A percentile compares a stretch with the other conserved stretches of the same genome.
These are phyloP conservation scores for Lecanicillium sp. DNA, from an alignment of 2,329 filamentous ascomycete genomes.

Conservation along the genomic window DNA sequence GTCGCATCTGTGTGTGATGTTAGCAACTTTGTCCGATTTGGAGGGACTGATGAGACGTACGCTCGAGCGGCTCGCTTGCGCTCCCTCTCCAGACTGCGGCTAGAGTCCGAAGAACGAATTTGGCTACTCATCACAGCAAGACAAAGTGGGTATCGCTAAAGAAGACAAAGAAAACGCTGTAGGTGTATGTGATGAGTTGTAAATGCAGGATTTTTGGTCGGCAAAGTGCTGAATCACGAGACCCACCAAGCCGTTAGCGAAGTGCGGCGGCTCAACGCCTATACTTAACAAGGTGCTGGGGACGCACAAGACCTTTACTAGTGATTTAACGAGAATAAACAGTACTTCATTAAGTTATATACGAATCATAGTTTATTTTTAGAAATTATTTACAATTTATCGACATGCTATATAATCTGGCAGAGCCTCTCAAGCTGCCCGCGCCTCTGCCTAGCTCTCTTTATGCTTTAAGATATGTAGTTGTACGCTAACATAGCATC, in stretches of 20 bases:
- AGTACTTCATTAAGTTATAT: no score
- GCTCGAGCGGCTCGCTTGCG: conserved; percentile 24
- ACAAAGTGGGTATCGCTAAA: no score
- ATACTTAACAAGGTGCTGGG: no score
- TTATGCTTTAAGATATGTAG: no score
- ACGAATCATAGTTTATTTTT: no score
- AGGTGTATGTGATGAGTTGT: neutral
- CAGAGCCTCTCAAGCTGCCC: no score
- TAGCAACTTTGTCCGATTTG: neutral
- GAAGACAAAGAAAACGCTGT: no score
- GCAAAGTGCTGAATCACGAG: neutral
- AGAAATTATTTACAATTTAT: no score
- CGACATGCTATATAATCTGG: no score
- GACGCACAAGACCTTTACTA: no score
- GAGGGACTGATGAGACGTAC: conserved; percentile 16
- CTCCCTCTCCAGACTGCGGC: conserved; percentile 22
- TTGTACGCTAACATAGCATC: neutral
- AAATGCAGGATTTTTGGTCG: neutral
- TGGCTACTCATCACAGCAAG: conserved; percentile 16
- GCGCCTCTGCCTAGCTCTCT: no score
- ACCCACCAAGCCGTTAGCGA: neutral
- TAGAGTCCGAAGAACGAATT: conserved; percentile 15
- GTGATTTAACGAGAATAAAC: no score
- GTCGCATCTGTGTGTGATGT: conserved; percentile 38
- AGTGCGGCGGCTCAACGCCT: neutral